A percentile compares a stretch with the other conserved stretches of the same genome.
phyloP scores from a whole-genome alignment of 495 filamentous ascomycete genomes.

The Lineolata rhizophorae region DNA sequence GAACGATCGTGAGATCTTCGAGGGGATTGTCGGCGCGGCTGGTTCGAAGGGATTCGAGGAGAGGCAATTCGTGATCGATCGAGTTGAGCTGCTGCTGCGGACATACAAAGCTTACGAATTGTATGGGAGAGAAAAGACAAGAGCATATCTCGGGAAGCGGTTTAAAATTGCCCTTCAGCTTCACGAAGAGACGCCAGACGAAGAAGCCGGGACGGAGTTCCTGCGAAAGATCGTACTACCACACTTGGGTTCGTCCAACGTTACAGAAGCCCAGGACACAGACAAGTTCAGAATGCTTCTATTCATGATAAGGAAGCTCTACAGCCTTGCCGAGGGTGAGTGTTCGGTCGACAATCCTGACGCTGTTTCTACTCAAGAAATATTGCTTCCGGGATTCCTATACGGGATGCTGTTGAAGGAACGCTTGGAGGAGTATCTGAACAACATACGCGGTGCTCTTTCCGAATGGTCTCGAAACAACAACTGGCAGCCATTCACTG shows the following conservation, averaged over 20 bases:
- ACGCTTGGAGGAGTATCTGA: slow-evolving; percentile 68
- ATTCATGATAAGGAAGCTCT: slow-evolving; percentile 92
- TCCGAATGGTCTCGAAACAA: slow-evolving; percentile 52
- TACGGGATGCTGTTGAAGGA: slow-evolving; percentile 95
- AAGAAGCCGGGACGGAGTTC: slow-evolving; percentile 77
- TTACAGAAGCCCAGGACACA: slow-evolving; percentile 55
- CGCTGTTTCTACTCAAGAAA: slow-evolving; percentile 83
- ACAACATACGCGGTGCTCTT: slow-evolving; percentile 33
- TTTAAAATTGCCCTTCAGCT: slow-evolving; percentile 73
- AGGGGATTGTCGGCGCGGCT: slow-evolving; percentile 54
- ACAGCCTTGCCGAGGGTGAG: slow-evolving; percentile 75
- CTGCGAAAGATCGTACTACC: slow-evolving; percentile 73
- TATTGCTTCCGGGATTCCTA: slow-evolving; percentile 76
- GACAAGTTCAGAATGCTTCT: slow-evolving; percentile 90
- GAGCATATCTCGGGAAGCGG: slow-evolving; percentile 66
- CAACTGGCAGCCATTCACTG: slow-evolving; percentile 39
- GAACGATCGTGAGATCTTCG: slow-evolving; percentile 89
- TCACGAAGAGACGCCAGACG: slow-evolving; percentile 55
- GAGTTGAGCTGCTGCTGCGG: slow-evolving; percentile 74
- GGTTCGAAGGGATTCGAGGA: slow-evolving; percentile 45
- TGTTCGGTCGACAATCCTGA: slow-evolving; percentile 89
- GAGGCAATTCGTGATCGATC: slow-evolving; percentile 87
- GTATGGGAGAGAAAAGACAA: slow-evolving; percentile 53
- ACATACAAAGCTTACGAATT: slow-evolving; percentile 81
- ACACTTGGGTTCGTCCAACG: slow-evolving; percentile 64